A percentile compares a stretch with the other conserved stretches of the same genome.
phyloP scores from a whole-genome alignment of 805 yeast species.

The Candida namnaoensis region DNA sequence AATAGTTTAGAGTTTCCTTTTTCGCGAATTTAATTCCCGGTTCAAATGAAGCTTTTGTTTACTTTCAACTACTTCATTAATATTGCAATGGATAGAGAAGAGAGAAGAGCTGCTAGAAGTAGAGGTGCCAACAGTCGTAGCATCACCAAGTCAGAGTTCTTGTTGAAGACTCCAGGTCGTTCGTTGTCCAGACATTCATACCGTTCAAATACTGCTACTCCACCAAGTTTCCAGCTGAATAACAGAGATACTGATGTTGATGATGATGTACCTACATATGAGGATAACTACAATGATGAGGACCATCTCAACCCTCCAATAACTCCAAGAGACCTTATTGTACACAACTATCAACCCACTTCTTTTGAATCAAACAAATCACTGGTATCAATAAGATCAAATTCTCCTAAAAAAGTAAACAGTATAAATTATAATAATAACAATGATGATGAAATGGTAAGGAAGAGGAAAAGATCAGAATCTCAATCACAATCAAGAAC shows the following conservation, averaged over 20 bases:
- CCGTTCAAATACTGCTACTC: constrained; percentile 3
- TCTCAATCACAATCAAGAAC: background rate
- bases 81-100: constrained; percentile 11
- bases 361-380: background rate
- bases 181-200: constrained; percentile 2
- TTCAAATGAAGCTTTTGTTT: background rate
- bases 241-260: background rate
- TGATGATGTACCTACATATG: constrained; percentile 4
- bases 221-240: background rate
- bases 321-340: background rate
- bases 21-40: background rate
- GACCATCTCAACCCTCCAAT: background rate
- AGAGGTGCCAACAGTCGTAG: constrained; percentile 1
- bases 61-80: background rate
- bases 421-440: no score
- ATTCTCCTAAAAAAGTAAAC: background rate
- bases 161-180: constrained; percentile 6
- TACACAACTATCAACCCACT: background rate
- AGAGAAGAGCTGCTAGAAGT: constrained; percentile 4
- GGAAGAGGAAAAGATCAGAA: no score
- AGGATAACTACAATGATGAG: constrained; percentile 17
- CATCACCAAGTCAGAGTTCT: background rate
- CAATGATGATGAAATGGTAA: no score
- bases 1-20: background rate
- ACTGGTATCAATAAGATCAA: background rate